phyloP scores from a whole-genome alignment of 2,329 filamentous ascomycete species.

The Colletotrichum sp. region DNA sequence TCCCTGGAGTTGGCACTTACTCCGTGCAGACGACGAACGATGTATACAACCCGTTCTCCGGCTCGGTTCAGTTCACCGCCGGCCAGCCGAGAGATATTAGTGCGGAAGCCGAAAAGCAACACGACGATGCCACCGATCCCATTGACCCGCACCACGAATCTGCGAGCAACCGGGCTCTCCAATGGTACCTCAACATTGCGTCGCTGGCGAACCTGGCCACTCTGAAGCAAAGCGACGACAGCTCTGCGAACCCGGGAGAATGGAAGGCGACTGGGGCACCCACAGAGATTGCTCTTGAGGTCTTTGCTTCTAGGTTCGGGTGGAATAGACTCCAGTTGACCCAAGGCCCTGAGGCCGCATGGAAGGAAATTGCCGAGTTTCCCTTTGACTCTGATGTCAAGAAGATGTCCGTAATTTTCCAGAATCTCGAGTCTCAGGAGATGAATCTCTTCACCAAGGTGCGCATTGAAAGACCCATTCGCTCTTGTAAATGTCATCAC shows the following conservation, averaged over 20 bases:
- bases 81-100: constrained; percentile 39
- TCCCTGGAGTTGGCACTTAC: constrained; percentile 53
- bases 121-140: constrained; percentile 30
- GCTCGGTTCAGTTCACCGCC: constrained; percentile 45
- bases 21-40: constrained; percentile 55
- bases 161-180: constrained; percentile 33
- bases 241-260: constrained; percentile 29
- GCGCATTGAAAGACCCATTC: constrained; percentile 41
- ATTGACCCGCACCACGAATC: constrained; percentile 40
- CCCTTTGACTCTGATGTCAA: constrained; percentile 79
- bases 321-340: constrained; percentile 62
- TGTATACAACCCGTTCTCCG: constrained; percentile 62
- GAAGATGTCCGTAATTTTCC: constrained; percentile 77
- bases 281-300: constrained; percentile 77
- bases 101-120: constrained; percentile 28
- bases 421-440: constrained; percentile 39
- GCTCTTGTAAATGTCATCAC: constrained; percentile 58
- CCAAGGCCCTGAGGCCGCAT: constrained; percentile 49
- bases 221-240: constrained; percentile 57
- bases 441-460: constrained; percentile 62
- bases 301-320: constrained; percentile 73
- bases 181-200: constrained; percentile 65
- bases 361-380: constrained; percentile 69
- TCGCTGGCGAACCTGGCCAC: constrained; percentile 70
- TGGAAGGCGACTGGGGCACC: constrained; percentile 72